These are phyloP conservation scores for Pythium diclinum DNA, from an alignment of 352 stramenopile genomes.

Conservation along the genomic window DNA sequence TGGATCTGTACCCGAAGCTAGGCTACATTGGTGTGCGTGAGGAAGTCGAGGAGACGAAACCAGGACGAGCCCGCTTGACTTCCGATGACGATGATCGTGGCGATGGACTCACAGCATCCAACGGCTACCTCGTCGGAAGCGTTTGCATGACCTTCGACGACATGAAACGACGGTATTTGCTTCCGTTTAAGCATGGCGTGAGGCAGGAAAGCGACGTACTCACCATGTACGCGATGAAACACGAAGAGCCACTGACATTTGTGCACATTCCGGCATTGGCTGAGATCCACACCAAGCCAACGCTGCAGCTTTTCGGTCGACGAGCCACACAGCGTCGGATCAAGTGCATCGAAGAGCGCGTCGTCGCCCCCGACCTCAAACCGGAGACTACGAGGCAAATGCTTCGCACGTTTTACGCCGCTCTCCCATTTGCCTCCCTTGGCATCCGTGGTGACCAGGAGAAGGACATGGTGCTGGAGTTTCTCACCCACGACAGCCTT, in stretches of 20 bases:
- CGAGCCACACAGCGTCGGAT: conserved; percentile 38
- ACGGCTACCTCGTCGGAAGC: conserved; percentile 41
- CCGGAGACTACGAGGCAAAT: conserved; percentile 38
- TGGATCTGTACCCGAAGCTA: conserved; percentile 45
- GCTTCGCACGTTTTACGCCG: conserved; percentile 43
- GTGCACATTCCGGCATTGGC: conserved; percentile 31
- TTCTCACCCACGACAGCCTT: conserved; percentile 29
- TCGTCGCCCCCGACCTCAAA: conserved; percentile 28
- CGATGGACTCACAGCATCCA: conserved; percentile 10
- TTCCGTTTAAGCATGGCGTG: conserved; percentile 55
- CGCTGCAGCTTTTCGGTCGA: conserved; percentile 31
- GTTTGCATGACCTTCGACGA: conserved; percentile 69
- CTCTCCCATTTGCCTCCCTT: conserved; percentile 43
- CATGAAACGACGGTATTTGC: conserved; percentile 66
- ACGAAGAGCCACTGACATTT: conserved; percentile 27
- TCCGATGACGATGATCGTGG: conserved; percentile 5
- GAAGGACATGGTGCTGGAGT: conserved; percentile 28
- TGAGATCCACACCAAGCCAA: conserved; percentile 15
- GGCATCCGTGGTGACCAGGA: conserved; percentile 36
- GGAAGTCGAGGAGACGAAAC: background rate
- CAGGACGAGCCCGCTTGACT: background rate
- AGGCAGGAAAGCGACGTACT: conserved; percentile 41
- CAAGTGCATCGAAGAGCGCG: conserved; percentile 48
- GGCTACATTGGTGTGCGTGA: conserved; percentile 7
- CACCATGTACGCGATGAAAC: conserved; percentile 43